Evolutionary conservation across 129 eudicot genomes (phyloP).

Genomic region (Calendula officinalis): DNA sequence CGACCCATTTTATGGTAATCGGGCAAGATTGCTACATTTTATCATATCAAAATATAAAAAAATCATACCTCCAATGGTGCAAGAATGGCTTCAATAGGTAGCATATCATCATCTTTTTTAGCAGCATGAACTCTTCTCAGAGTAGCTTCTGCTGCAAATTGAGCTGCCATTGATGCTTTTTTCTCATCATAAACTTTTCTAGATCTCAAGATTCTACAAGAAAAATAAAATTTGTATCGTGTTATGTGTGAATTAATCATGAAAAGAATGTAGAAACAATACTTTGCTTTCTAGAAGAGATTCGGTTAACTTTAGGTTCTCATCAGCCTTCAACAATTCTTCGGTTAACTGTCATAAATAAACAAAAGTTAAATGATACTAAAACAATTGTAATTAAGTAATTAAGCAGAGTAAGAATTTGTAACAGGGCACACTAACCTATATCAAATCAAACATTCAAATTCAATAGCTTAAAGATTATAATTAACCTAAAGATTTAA

Average conservation of each 20-base stretch:
- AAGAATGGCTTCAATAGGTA: constrained; percentile 92
- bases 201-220: constrained; percentile 47
- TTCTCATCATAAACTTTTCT: constrained; percentile 40
- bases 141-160: constrained; percentile 92
- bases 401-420: too few relatives aligned
- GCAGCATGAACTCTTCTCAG: constrained; percentile 92
- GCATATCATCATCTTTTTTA: constrained; percentile 96
- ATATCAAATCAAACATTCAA: too few relatives aligned
- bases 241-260: constrained; percentile 18
- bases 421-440: background rate
- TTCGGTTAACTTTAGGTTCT: constrained; percentile 83
- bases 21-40: background rate
- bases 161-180: constrained; percentile 80
- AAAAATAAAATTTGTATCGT: constrained; percentile 20
- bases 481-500: too few relatives aligned
- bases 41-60: background rate
- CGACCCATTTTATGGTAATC: background rate
- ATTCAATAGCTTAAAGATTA: too few relatives aligned
- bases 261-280: constrained; percentile 28
- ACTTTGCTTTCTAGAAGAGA: constrained; percentile 91
- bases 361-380: constrained; percentile 3
- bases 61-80: constrained; percentile 79
- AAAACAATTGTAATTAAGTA: too few relatives aligned
- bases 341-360: constrained; percentile 59
- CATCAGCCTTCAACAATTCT: constrained; percentile 76